Evolutionary conservation across 345 rosid species (phyloP), one percentile per base, ranked within the genome.

Genomic region (Rhodomyrtus tomentosa): DNA sequence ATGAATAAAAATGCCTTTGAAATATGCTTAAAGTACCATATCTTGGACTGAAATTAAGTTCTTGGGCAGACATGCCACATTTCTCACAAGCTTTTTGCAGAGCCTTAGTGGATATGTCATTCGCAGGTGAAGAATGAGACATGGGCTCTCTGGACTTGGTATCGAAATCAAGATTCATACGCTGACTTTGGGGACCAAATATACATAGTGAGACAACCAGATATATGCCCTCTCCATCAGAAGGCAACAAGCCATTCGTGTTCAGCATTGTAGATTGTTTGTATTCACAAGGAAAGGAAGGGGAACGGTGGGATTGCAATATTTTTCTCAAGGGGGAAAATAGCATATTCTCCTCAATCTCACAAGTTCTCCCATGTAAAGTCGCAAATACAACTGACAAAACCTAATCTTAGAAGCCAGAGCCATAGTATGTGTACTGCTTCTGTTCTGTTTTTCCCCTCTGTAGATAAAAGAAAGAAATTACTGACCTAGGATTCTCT

Each of bases 61-160:
- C 45, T 68, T 68, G 76, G 76, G 36, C 25, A 36, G 25, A 36
- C 9, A 68, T 68, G 76, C 25, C 6, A 36, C 40, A 38, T 36
- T 68, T 18, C 6, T 68, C 45, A 36, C 40, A 68, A 36, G 58
- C 58, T 68, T 45, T 36, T 18, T 68, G 24, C 21, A 6, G 24
- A 22, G 45, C 76, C 25, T 68, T 18, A 68, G 25, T 32, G 72
- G 38, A 59, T 68, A 36, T 36, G 76, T 32, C 27, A 40, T 49
- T 40, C 86, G 62, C 91, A 95, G 99, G 94, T 96, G 81, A 94
- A 92, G 82, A 96, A 96, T 72, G 98, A 93, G 85, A 93, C 98
- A 7, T 92, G 93, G 91, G 98, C 98, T 36, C 84, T 95, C 58
- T 95, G 99, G 99, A 93, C 94, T 16, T 95, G 99, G 99, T 89